Evolutionary conservation across 2,329 filamentous ascomycete species (phyloP).

Genomic region (Fusarium floridanum): DNA sequence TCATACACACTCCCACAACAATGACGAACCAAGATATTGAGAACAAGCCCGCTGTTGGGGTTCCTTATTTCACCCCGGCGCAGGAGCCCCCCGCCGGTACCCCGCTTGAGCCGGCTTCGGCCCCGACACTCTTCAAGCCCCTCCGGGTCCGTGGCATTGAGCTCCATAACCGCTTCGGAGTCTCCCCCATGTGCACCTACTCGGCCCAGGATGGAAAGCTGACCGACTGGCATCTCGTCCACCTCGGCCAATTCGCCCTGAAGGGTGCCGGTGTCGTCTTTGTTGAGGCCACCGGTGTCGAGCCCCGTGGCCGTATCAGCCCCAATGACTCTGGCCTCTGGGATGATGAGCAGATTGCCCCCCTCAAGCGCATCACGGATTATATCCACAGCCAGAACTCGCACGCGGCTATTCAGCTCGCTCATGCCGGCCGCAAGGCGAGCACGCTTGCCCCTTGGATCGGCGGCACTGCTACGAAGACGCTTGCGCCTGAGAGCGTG

Average conservation of each 20-base stretch:
- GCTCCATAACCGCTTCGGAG: slow-evolving; percentile 69
- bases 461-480: slow-evolving; percentile 59
- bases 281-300: slow-evolving; percentile 83
- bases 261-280: slow-evolving; percentile 81
- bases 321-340: slow-evolving; percentile 85
- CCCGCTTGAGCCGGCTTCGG: slow-evolving; percentile 53
- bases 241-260: slow-evolving; percentile 82
- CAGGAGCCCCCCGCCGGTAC: slow-evolving; percentile 66
- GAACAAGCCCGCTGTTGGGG: slow-evolving; percentile 58
- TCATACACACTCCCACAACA: not conserved
- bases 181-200: slow-evolving; percentile 74
- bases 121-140: slow-evolving; percentile 69
- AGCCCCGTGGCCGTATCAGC: slow-evolving; percentile 83
- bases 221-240: slow-evolving; percentile 85
- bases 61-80: slow-evolving; percentile 67
- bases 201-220: slow-evolving; percentile 73
- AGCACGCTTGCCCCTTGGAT: slow-evolving; percentile 75
- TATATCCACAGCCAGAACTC: slow-evolving; percentile 85
- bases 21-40: slow-evolving; percentile 41
- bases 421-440: slow-evolving; percentile 81
- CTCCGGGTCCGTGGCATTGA: slow-evolving; percentile 66
- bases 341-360: slow-evolving; percentile 84
- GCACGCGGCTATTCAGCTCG: slow-evolving; percentile 83
- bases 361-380: slow-evolving; percentile 77
- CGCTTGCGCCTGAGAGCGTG: slow-evolving; percentile 64